phyloP scores from a whole-genome alignment of 352 stramenopile genomes.

The Phytophthora hibernalis region DNA sequence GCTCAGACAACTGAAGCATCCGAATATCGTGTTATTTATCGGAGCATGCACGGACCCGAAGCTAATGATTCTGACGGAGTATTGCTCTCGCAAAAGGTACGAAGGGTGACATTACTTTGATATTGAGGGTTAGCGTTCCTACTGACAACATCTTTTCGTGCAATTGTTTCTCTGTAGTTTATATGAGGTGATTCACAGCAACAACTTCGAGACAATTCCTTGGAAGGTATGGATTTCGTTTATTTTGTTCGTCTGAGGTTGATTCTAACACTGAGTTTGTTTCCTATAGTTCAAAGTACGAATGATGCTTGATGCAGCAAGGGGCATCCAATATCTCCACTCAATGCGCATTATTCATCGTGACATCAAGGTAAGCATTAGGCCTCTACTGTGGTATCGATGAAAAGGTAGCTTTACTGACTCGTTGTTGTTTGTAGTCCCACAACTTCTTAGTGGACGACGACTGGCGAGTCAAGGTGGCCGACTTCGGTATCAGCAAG shows the following conservation, averaged over 20 bases:
- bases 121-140: not conserved
- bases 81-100: conserved; percentile 90
- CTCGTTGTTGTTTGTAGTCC: conserved; percentile 50
- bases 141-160: not conserved
- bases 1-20: conserved; percentile 88
- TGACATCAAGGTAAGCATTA: conserved; percentile 84
- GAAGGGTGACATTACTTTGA: not conserved
- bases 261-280: conserved; percentile 4
- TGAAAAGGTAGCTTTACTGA: not conserved
- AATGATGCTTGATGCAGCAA: conserved; percentile 90
- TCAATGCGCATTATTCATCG: conserved; percentile 90
- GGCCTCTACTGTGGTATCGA: not conserved
- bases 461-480: conserved; percentile 90
- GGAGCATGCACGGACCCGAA: conserved; percentile 89
- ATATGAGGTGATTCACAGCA: conserved; percentile 91
- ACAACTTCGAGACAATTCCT: conserved; percentile 90
- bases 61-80: conserved; percentile 91
- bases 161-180: conserved; percentile 52
- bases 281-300: conserved; percentile 84
- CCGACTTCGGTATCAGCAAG: conserved; percentile 91
- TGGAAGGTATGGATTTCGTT: conserved; percentile 72
- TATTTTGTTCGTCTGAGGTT: not conserved
- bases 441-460: conserved; percentile 92
- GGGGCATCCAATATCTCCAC: conserved; percentile 91
- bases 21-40: conserved; percentile 93